Evolutionary conservation across 1,139 yeast species (phyloP).

Genomic region (Suhomyces chickasaworum): DNA sequence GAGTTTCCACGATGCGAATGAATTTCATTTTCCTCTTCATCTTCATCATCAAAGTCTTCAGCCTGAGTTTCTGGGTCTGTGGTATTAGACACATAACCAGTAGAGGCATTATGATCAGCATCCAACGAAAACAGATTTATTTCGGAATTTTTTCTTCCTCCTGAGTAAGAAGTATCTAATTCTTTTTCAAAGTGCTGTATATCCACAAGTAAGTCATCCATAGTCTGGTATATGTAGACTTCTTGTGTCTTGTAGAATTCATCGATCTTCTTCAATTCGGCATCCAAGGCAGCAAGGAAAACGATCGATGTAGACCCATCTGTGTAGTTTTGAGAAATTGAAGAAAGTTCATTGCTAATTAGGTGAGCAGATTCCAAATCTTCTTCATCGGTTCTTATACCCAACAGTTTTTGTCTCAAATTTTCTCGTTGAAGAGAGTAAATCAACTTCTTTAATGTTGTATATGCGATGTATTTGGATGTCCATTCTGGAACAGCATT

Average conservation of each 20-base stretch:
- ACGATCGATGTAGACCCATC: constrained; percentile 33
- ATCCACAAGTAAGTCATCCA: constrained; percentile 56
- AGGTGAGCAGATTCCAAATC: constrained; percentile 37
- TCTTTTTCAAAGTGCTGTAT: constrained; percentile 49
- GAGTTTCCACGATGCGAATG: constrained; percentile 7
- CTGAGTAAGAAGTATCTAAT: constrained; percentile 14
- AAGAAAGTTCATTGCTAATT: constrained; percentile 27
- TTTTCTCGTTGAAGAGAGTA: constrained; percentile 65
- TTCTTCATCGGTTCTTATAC: constrained; percentile 23
- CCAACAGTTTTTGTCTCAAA: constrained; percentile 28
- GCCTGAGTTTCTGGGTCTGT: constrained; percentile 39
- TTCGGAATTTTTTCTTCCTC: constrained; percentile 12
- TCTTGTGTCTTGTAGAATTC: constrained; percentile 59
- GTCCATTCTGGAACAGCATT: constrained; percentile 82
- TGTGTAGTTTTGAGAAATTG: constrained; percentile 22
- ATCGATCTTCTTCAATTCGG: constrained; percentile 62
- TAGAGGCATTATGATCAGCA: constrained; percentile 18
- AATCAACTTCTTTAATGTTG: constrained; percentile 62
- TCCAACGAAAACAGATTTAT: constrained; percentile 13
- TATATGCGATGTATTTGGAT: constrained; percentile 65
- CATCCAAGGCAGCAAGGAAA: constrained; percentile 55
- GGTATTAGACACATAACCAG: constrained; percentile 22
- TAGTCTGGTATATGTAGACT: constrained; percentile 45
- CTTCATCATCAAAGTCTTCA: constrained; percentile 33
- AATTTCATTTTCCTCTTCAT: constrained; percentile 20